Base-by-base conservation (phyloP, 257 asterid species). In the Vinca minor region DNA sequence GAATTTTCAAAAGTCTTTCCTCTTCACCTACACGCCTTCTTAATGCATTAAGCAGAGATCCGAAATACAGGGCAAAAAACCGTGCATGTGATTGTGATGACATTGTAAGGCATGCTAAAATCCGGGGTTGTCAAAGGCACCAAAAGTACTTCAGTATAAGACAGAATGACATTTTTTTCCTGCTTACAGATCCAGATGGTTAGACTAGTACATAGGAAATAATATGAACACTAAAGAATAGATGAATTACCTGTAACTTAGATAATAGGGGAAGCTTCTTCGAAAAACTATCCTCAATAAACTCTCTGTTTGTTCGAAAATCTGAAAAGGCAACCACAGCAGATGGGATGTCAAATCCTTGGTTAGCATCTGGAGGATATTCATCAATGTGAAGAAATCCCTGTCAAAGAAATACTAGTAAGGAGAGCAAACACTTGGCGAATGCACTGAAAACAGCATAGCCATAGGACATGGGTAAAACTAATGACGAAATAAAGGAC, bases 41-140 rank as follows among this genome's bases (percentile, higher is more conserved):
- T 58, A 89, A 81, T 17, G 87, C 96, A 74, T 87, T 93, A 68
- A 93, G 95, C 78, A 93, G 81, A 0, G 96, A 89, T 69, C 99
- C 97, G 67, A 93, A 93, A 73, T 93, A 89, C 41, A 93, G 75
- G 59, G 99, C 99, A n/a, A 73, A 89, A 93, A 45, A 89, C 87
- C 3, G 97, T 93, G 87, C 99, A 89, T 12, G 97, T 87, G 76
- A 93, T 93, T 47, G 99, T 89, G 72, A 93, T 89, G 69, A 93
- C 99, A 65, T 93, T 93, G 85, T 89, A 89, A 66, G 97, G 96
- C 96, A 93, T 93, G 89, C 97, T 93, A 77, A 93, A 93, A 85
- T 89, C 99, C 59, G 99, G 99, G 65, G 99, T 93, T 20, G 99
- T 93, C 82, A 93, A 81, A 63, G 99, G 99, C 69, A 93, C 97